Evolutionary conservation across 306 rosid genomes (phyloP).

Genomic region (Adenanthera pavonina): DNA sequence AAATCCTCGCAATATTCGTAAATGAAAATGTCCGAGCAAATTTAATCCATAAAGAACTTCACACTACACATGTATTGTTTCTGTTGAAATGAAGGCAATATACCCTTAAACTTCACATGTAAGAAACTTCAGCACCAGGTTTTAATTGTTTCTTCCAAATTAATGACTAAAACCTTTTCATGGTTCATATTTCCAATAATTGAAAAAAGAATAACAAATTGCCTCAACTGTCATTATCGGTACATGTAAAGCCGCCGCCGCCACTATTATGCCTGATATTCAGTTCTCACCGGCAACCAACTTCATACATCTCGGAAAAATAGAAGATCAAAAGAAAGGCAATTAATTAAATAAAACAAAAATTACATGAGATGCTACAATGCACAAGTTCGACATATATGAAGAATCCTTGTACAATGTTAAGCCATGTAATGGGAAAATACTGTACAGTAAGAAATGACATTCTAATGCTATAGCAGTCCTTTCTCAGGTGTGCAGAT

Average conservation of each 20-base stretch:
- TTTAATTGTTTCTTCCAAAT: background rate
- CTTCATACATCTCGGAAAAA: conserved; percentile 36
- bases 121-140: background rate
- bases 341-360: conserved; percentile 9
- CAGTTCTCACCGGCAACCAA: conserved; percentile 33
- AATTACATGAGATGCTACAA: conserved; percentile 45
- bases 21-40: background rate
- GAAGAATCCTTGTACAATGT: conserved; percentile 52
- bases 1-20: background rate
- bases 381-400: conserved; percentile 54
- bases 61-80: background rate
- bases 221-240: conserved; percentile 13
- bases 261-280: conserved; percentile 16
- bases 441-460: conserved; percentile 79
- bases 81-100: background rate
- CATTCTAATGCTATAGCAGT: conserved; percentile 40
- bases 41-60: background rate
- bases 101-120: background rate
- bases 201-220: background rate
- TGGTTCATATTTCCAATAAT: background rate
- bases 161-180: background rate
- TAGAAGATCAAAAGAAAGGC: conserved; percentile 8
- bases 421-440: conserved; percentile 46
- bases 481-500: conserved; percentile 68
- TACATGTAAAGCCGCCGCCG: conserved; percentile 7